These are phyloP conservation scores for Zygosaccharomyces gambellarensis DNA, from an alignment of 805 yeast genomes.

Conservation along the genomic window DNA sequence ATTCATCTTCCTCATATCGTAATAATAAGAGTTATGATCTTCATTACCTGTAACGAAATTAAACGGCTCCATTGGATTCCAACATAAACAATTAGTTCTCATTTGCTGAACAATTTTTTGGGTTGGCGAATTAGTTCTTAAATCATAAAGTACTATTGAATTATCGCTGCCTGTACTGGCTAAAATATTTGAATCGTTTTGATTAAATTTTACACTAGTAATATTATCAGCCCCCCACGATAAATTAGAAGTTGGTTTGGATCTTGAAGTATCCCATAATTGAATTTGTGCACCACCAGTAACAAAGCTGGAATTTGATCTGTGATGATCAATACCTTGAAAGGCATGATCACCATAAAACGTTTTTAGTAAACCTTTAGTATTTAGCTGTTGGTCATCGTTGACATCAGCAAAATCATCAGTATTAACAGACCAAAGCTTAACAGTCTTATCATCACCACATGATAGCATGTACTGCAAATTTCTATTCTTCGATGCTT, in stretches of 20 bases:
- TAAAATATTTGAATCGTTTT: slow-evolving; percentile 80
- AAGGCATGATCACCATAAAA: slow-evolving; percentile 81
- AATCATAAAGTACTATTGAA: slow-evolving; percentile 83
- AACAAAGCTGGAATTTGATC: slow-evolving; percentile 65
- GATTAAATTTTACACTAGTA: slow-evolving; percentile 76
- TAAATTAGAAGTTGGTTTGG: slow-evolving; percentile 68
- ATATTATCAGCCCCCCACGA: slow-evolving; percentile 98
- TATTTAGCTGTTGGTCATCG: slow-evolving; percentile 34
- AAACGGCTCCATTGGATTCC: slow-evolving; percentile 99
- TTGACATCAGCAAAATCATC: slow-evolving; percentile 42
- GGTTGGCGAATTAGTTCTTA: slow-evolving; percentile 84
- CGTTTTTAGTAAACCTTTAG: slow-evolving; percentile 65
- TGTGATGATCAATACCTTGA: slow-evolving; percentile 81
- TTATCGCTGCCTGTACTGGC: slow-evolving; percentile 92
- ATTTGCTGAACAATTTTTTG: slow-evolving; percentile 82
- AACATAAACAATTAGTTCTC: slow-evolving; percentile 79
- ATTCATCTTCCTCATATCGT: slow-evolving; percentile 92
- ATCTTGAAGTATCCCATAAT: slow-evolving; percentile 85
- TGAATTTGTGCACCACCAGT: slow-evolving; percentile 90
- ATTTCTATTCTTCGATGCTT: slow-evolving; percentile 25
- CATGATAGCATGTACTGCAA: slow-evolving; percentile 62
- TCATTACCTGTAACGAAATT: slow-evolving; percentile 89
- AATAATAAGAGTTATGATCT: slow-evolving; percentile 89
- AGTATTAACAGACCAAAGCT: slow-evolving; percentile 73
- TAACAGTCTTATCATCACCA: slow-evolving; percentile 85